Base-by-base conservation (phyloP, 257 asterid genomes). In the Ajuga chamaepitys region DNA sequence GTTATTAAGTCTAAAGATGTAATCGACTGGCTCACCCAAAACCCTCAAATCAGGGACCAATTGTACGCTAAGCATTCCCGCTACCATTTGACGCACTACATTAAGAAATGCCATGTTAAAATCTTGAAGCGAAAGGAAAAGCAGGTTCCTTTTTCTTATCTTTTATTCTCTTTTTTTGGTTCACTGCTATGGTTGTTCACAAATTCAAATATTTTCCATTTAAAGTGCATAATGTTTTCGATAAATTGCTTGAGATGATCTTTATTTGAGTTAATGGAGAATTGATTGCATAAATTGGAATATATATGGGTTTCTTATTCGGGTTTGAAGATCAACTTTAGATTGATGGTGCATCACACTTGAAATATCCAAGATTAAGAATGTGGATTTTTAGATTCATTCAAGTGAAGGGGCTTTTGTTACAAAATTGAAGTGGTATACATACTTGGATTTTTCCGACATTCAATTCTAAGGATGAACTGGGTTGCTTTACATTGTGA, bases 21-120 rank as follows among this genome's bases (percentile, higher is more conserved):
- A 16, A 67, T 81, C 46, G 94, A 91, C 67, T 91, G 96, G 96
- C 87, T 91, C 13, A 78, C 86, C 30, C 85, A 75, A 13, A 88
- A 88, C 69, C 88, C 91, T 10, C 87, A 83, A 30, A 80, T 91
- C 68, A 82, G 91, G 66, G 91, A 91, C 55, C 87, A 83, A 50
- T 75, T 92, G 75, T 88, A 83, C 73, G 68, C 93, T 8, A 77
- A 90, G 64, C 98, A 92, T 76, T 92, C 98, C 3, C 95, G 95
- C 58, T 92, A 92, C 81, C 98, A 92, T 77, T 77, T 92, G 90
- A 82, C 81, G 84, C 98, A 92, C 75, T 92, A 92, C 71, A 82
- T 92, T 32, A 92, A 92, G 74, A 92, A 92, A 72, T 92, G 97
- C 67, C 98, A 92, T 75, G 81, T 92, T 70, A 89, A 92, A 80